A percentile compares a stretch with the other conserved stretches of the same genome.
Evolutionary conservation across 495 filamentous ascomycete genomes (phyloP).

Genomic region (Chaetomium fimeti): DNA sequence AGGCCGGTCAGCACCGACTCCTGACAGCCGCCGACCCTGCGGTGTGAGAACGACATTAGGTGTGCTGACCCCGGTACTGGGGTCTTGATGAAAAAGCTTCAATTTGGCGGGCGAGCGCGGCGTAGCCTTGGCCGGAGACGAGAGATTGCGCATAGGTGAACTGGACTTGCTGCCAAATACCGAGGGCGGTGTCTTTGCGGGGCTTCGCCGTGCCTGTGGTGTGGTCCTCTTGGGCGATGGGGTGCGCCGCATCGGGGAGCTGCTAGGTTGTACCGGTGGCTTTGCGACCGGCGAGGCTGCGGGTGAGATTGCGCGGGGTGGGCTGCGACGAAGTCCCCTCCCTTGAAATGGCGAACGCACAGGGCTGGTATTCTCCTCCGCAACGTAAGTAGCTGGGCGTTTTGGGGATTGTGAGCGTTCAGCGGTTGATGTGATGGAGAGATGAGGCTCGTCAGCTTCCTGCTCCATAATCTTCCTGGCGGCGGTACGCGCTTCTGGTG

Average conservation of each 20-base stretch:
- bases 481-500: slow-evolving; percentile 44
- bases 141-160: slow-evolving; percentile 34
- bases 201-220: slow-evolving; percentile 16
- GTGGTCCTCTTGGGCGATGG: slow-evolving; percentile 22
- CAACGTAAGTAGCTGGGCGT: slow-evolving; percentile 23
- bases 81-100: slow-evolving; percentile 58
- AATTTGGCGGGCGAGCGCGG: slow-evolving; percentile 35
- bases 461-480: slow-evolving; percentile 61
- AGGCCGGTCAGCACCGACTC: slow-evolving; percentile 69
- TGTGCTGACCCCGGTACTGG: slow-evolving; percentile 56
- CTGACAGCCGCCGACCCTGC: slow-evolving; percentile 61
- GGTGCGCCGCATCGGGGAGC: slow-evolving; percentile 15
- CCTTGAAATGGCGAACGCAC: slow-evolving; percentile 55
- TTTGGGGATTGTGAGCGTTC: slow-evolving; percentile 38
- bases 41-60: slow-evolving; percentile 67
- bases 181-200: slow-evolving; percentile 26
- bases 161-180: slow-evolving; percentile 36
- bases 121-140: slow-evolving; percentile 28
- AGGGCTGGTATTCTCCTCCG: slow-evolving; percentile 60
- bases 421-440: slow-evolving; percentile 51
- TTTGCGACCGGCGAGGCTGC: slow-evolving; percentile 3
- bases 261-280: slow-evolving; percentile 11
- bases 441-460: slow-evolving; percentile 55
- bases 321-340: slow-evolving; percentile 54
- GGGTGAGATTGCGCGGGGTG: slow-evolving; percentile 1